These are phyloP conservation scores for Blastobotrys raffinosifermentans DNA, from an alignment of 1,139 yeast genomes.

Conservation along the genomic window DNA sequence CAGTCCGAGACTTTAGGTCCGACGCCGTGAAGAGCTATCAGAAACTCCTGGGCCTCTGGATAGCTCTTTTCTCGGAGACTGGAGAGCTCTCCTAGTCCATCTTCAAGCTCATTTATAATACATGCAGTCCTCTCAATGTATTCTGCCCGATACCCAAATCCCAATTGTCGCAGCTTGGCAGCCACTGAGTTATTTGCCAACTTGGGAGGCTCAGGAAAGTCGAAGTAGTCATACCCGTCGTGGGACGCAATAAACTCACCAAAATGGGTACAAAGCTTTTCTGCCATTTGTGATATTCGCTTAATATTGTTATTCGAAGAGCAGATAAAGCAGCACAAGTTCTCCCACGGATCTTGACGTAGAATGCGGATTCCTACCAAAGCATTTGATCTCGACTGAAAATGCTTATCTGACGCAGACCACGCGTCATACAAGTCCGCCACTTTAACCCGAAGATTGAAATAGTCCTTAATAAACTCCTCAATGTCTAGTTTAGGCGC, in stretches of 20 bases:
- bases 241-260: conserved; percentile 57
- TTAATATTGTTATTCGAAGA: conserved; percentile 94
- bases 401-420: conserved; percentile 50
- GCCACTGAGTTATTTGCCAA: conserved; percentile 43
- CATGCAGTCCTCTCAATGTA: conserved; percentile 76
- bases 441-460: conserved; percentile 56
- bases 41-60: conserved; percentile 55
- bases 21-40: conserved; percentile 74
- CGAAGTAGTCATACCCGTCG: conserved; percentile 55
- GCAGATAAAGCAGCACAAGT: conserved; percentile 81
- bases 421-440: conserved; percentile 53
- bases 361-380: conserved; percentile 75
- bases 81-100: conserved; percentile 23
- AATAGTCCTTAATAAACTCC: conserved; percentile 56
- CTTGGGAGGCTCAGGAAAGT: conserved; percentile 64
- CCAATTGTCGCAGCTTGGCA: conserved; percentile 45
- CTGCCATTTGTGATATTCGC: conserved; percentile 91
- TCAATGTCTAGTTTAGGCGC: conserved; percentile 18
- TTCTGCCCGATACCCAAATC: conserved; percentile 92
- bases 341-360: conserved; percentile 97
- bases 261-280: conserved; percentile 62
- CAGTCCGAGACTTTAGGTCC: conserved; percentile 99
- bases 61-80: conserved; percentile 43
- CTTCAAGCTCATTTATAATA: conserved; percentile 33
- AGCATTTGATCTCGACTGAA: conserved; percentile 33